Evolutionary conservation across 2,329 filamentous ascomycete species (phyloP), one percentile per base, ranked within the genome.

Genomic region (Trichophyton verrucosum): DNA sequence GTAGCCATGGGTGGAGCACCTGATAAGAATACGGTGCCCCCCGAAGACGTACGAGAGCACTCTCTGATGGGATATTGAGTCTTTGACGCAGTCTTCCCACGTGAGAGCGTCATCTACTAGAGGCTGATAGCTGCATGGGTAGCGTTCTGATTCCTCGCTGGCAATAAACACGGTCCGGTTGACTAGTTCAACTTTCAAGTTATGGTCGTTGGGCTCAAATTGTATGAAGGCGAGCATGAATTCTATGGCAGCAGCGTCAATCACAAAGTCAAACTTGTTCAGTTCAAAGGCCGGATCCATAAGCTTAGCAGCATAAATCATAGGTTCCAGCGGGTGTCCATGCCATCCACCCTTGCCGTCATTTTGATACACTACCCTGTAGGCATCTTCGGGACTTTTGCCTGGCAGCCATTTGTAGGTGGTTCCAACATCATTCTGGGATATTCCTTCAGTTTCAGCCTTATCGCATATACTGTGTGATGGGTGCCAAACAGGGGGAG

Each of bases 1-100:
- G 64, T 85, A 87, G 1, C 82, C 84, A 68, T 87, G 84, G 0
- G 73, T 76, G 67, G 84, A 82, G 57, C 79, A 84, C 0, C 84
- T 78, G 0, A 87, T 71, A 2, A 85, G 63, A 56, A 78, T 76
- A 0, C 71, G 70, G 9, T 85, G 66, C 0, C 75, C 80, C 0
- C 75, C 82, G 65, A 89, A 82, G 0, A 72, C 62, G 63, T 88
- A 88, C 2, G 72, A 71, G 0, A 88, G 66, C 6, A 88, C 67
- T 1, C 85, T 77, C 66, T 89, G 85, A 63, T 89, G 83, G 0
- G 82, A 83, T 1, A 71, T 72, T 0, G 85, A 88, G 0, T 76
- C 75, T 53, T 75, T 77, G 0, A 83, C 79, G 0, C 76, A 77
- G 0, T 65, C 9, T 8, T 81, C 79, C 85, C 85, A 88, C 3